These are phyloP conservation scores for Solanum infundibuliforme DNA, from an alignment of 257 asterid species.

Conservation along the genomic window DNA sequence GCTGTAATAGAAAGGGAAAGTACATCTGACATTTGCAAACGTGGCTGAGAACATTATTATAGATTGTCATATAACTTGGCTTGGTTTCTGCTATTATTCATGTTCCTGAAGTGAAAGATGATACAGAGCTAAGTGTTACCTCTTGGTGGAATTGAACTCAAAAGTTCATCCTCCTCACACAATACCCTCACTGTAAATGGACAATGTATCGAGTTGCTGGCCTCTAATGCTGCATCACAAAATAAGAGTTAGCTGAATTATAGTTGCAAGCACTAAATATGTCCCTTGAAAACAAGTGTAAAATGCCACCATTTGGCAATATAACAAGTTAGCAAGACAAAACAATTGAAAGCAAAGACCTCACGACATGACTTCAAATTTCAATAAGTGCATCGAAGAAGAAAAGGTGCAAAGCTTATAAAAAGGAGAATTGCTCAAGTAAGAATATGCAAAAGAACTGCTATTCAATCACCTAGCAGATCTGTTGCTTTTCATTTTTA, in stretches of 20 bases:
- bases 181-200: slow-evolving; percentile 52
- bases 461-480: background rate
- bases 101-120: background rate
- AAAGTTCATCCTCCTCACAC: slow-evolving; percentile 44
- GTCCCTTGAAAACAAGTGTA: background rate
- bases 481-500: background rate
- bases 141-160: slow-evolving; percentile 48
- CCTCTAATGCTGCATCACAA: slow-evolving; percentile 66
- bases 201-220: slow-evolving; percentile 39
- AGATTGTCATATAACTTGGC: background rate
- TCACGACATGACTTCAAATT: background rate
- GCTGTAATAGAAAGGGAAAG: background rate
- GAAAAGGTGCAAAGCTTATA: background rate
- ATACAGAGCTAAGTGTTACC: slow-evolving; percentile 26
- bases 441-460: background rate
- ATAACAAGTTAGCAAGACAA: background rate
- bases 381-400: background rate
- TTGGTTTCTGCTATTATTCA: background rate
- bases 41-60: background rate
- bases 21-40: background rate
- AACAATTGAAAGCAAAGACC: background rate
- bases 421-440: background rate
- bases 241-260: background rate
- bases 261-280: background rate
- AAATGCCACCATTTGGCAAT: background rate